These are phyloP conservation scores for Staphylotrichum tortipilum DNA, from an alignment of 495 filamentous ascomycete genomes.

Conservation along the genomic window DNA sequence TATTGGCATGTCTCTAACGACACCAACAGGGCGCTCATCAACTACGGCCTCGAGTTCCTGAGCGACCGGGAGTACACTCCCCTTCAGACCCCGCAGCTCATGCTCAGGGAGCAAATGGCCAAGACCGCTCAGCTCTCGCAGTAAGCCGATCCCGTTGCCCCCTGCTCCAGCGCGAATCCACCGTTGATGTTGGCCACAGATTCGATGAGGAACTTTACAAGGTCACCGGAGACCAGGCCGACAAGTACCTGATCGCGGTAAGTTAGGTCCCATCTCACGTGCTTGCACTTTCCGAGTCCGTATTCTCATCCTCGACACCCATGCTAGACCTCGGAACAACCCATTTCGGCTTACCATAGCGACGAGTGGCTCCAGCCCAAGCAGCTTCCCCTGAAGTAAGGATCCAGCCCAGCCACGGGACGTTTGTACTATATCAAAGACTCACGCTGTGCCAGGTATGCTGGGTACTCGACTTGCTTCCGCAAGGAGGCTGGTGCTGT, in stretches of 20 bases:
- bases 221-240: slow-evolving; percentile 75
- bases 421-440: too few species aligned
- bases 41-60: slow-evolving; percentile 89
- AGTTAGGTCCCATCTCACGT: neutral
- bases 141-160: slow-evolving; percentile 2
- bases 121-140: slow-evolving; percentile 96
- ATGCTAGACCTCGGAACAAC: slow-evolving; percentile 74
- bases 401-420: too few species aligned
- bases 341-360: slow-evolving; percentile 82
- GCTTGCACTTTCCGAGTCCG: too few species aligned
- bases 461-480: slow-evolving; percentile 90
- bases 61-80: slow-evolving; percentile 69
- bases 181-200: too few species aligned
- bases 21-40: slow-evolving; percentile 77
- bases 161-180: too few species aligned
- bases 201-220: slow-evolving; percentile 98
- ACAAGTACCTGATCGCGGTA: slow-evolving; percentile 88
- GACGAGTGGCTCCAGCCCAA: slow-evolving; percentile 84
- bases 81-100: slow-evolving; percentile 89
- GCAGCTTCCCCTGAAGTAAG: slow-evolving; percentile 76
- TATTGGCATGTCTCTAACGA: slow-evolving; percentile 8
- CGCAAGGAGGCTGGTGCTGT: slow-evolving; percentile 79
- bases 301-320: neutral
- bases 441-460: slow-evolving; percentile 43
- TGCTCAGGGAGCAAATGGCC: slow-evolving; percentile 94